A percentile compares a stretch with the other conserved stretches of the same genome.
Evolutionary conservation across 352 stramenopile species (phyloP).

Genomic region (Phytophthora capsici): DNA sequence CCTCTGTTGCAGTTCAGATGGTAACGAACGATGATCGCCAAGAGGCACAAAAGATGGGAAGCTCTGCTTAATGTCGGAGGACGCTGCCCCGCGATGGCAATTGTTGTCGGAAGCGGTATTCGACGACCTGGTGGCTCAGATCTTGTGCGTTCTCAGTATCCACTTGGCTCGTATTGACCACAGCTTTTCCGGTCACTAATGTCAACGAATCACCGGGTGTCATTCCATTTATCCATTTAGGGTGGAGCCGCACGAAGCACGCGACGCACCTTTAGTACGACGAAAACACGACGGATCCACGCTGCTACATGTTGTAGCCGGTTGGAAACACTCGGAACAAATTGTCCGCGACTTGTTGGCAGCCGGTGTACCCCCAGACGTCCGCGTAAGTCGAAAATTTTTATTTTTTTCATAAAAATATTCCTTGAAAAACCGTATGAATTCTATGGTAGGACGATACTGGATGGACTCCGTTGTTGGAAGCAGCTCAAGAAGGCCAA

Average conservation of each 20-base stretch:
- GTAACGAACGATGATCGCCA: slow-evolving; percentile 1
- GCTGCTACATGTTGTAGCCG: slow-evolving; percentile 61
- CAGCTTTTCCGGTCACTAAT: slow-evolving; percentile 10
- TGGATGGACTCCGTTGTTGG: slow-evolving; percentile 68
- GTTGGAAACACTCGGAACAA: slow-evolving; percentile 61
- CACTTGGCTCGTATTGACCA: background rate
- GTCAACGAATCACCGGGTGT: background rate
- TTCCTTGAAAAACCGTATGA: background rate
- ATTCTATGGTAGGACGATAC: slow-evolving; percentile 19
- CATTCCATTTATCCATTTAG: slow-evolving; percentile 33
- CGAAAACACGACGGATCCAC: slow-evolving; percentile 52
- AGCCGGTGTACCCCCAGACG: slow-evolving; percentile 44
- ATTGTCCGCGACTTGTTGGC: slow-evolving; percentile 52
- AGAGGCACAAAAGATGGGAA: slow-evolving; percentile 20
- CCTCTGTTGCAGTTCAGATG: slow-evolving; percentile 1
- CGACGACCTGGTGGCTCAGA: slow-evolving; percentile 53
- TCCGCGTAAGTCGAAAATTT: slow-evolving; percentile 19
- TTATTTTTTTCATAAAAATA: no score
- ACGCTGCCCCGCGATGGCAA: slow-evolving; percentile 28
- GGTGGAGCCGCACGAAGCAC: slow-evolving; percentile 44
- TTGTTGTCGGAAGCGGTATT: slow-evolving; percentile 48
- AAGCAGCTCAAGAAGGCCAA: slow-evolving; percentile 66
- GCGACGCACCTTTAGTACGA: slow-evolving; percentile 28
- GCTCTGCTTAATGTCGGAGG: slow-evolving; percentile 24
- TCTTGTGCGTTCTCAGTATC: slow-evolving; percentile 45